These are phyloP conservation scores for Cytospora paraplurivora DNA, from an alignment of 2,329 filamentous ascomycete genomes.

Conservation along the genomic window DNA sequence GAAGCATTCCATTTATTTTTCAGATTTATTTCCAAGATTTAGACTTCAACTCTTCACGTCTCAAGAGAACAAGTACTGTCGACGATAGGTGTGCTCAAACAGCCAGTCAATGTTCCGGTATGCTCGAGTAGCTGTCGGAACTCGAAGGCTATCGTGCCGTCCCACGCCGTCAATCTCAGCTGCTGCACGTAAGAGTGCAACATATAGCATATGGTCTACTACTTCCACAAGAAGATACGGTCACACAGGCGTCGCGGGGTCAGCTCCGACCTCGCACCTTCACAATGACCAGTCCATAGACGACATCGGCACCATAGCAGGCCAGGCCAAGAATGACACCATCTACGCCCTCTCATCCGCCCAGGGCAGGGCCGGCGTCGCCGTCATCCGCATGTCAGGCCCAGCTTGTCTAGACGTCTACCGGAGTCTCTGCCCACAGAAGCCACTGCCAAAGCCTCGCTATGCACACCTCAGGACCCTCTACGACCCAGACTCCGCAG, in stretches of 20 bases:
- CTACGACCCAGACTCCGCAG: conserved; percentile 50
- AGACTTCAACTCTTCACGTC: not conserved
- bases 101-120: conserved; percentile 28
- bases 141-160: conserved; percentile 5
- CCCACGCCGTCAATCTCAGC: not conserved
- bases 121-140: conserved; percentile 25
- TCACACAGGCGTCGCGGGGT: not conserved
- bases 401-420: conserved; percentile 69
- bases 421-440: conserved; percentile 51
- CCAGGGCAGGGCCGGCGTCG: conserved; percentile 83
- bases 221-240: not conserved
- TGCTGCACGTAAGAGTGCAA: not conserved
- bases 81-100: not conserved
- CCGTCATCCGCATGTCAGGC: conserved; percentile 85
- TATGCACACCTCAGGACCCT: conserved; percentile 75
- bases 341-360: conserved; percentile 94
- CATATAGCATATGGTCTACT: not conserved
- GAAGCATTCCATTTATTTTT: too few relatives aligned
- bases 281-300: not conserved
- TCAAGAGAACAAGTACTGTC: not conserved
- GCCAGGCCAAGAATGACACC: conserved; percentile 53
- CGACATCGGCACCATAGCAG: conserved; percentile 18
- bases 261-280: not conserved
- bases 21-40: not conserved
- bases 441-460: conserved; percentile 48